Base-by-base conservation (phyloP, 176 grass and related monocot genomes). In the Stipa capillata region DNA sequence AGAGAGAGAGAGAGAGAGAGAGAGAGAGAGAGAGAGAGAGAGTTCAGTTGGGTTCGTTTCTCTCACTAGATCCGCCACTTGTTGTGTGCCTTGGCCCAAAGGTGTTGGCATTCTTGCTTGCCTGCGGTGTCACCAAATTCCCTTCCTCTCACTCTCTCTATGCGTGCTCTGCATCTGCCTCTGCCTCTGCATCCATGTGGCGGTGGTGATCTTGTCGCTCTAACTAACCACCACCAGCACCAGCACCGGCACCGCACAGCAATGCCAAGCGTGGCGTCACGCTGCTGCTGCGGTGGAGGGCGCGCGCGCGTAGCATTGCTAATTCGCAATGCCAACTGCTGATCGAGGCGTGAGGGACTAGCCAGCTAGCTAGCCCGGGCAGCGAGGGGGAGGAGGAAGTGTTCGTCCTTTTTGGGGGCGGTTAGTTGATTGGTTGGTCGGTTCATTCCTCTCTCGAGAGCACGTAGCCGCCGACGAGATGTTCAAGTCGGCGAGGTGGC, bases 401-500 rank as follows among this genome's bases (percentile, higher is more conserved):
- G 52, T 14, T 12, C 0, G 37, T 23, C 37, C 57, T 73, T n/a
- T 13, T 1, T 20, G 2, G 37, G n/a, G 29, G 14, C 2, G 41
- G 25, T 48, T n/a, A n/a, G n/a, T n/a, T n/a, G n/a, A n/a, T n/a
- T n/a, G n/a, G n/a, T n/a, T 39, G 33, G 2, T 47, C 8, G 68
- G 50, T 7, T 42, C 65, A 29, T 67, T 65, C 6, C 13, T 53
- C 42, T 14, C 24, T 2, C 34, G 29, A 12, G 42, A 27, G 18
- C 4, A 56, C 23, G 18, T 13, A 69, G 34, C 62, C 74, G 68
- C n/a, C 54, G 42, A 37, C 51, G 91, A 81, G 35, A 99, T 99
- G 97, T 99, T 99, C 82, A 99, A 91, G 82, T 86, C 90, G 34
- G 64, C 72, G 28, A 87, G 86, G 84, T 93, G 97, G 92, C 84